Evolutionary conservation across 768 basidiomycete species (phyloP).

Genomic region (Boletus sp.): DNA sequence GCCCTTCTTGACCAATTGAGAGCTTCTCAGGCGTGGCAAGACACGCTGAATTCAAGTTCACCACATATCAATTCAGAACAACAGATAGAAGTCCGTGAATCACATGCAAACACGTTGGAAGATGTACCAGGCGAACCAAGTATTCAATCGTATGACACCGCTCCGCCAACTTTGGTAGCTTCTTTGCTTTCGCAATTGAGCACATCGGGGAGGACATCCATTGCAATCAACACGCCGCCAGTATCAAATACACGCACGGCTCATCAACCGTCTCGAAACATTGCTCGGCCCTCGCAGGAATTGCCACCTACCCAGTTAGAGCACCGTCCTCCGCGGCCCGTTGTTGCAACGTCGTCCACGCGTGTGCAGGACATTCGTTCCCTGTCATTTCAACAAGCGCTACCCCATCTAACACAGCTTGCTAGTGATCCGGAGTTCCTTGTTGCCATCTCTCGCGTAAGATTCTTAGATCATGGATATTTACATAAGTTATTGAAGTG

Average conservation of each 20-base stretch:
- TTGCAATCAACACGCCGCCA: slow-evolving; percentile 8
- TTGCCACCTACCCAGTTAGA: slow-evolving; percentile 6
- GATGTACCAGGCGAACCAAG: slow-evolving; percentile 4
- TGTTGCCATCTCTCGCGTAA: slow-evolving; percentile 50
- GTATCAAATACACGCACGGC: slow-evolving; percentile 9
- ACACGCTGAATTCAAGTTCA: slow-evolving; percentile 31
- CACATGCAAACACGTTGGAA: slow-evolving; percentile 4
- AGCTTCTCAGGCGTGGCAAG: slow-evolving; percentile 69
- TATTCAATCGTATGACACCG: background rate
- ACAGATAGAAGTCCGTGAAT: slow-evolving; percentile 5
- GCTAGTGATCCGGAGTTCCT: slow-evolving; percentile 54
- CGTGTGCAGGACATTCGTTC: slow-evolving; percentile 40
- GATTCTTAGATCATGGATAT: slow-evolving; percentile 8
- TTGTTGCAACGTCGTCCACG: slow-evolving; percentile 3
- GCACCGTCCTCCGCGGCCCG: slow-evolving; percentile 14
- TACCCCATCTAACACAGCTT: slow-evolving; percentile 63
- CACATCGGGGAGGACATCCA: slow-evolving; percentile 26
- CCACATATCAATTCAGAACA: background rate
- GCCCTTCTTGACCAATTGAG: slow-evolving; percentile 70
- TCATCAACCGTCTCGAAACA: slow-evolving; percentile 9
- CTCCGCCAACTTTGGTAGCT: slow-evolving; percentile 48
- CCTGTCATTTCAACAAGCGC: slow-evolving; percentile 66
- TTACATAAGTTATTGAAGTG: slow-evolving; percentile 7
- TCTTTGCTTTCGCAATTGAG: slow-evolving; percentile 62
- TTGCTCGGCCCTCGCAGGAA: slow-evolving; percentile 15